Percentiles rank a stretch among this genome's conserved stretches.
phyloP scores from a whole-genome alignment of 257 asterid species.

The Solanum arcanum region DNA sequence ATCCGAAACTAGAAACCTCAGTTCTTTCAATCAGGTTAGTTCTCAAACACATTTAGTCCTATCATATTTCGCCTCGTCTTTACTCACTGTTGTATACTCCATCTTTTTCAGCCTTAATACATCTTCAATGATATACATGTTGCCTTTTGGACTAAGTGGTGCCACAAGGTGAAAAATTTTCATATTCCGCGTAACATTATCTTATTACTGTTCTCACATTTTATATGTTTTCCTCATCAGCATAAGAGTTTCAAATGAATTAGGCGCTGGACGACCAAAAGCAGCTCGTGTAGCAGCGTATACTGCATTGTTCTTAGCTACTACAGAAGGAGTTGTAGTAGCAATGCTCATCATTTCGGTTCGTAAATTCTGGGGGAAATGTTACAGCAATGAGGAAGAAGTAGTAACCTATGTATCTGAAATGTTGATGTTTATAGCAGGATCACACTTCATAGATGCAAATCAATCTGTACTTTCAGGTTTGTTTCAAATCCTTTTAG shows the following conservation, averaged over 20 bases:
- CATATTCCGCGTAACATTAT: not conserved
- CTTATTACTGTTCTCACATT: not conserved
- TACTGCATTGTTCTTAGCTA: constrained; percentile 38
- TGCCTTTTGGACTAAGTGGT: constrained; percentile 66
- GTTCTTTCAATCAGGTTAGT: constrained; percentile 57
- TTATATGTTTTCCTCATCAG: not conserved
- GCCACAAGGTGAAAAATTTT: constrained; percentile 31
- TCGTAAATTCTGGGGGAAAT: constrained; percentile 50
- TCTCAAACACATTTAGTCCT: not conserved
- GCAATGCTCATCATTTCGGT: constrained; percentile 30
- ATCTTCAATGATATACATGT: constrained; percentile 45
- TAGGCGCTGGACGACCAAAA: constrained; percentile 53
- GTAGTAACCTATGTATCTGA: constrained; percentile 40
- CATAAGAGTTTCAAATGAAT: constrained; percentile 53
- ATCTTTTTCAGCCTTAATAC: constrained; percentile 36
- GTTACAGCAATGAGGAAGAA: constrained; percentile 36
- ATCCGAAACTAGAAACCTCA: constrained; percentile 64
- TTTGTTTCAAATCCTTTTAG: not conserved
- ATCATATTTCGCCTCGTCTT: not conserved
- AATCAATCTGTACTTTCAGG: constrained; percentile 26
- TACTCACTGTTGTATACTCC: not conserved
- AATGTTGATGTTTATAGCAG: constrained; percentile 48
- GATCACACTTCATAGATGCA: constrained; percentile 44
- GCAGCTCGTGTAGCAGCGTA: constrained; percentile 46
- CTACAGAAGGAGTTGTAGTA: constrained; percentile 34